These are phyloP conservation scores for Backusella tuberculispora DNA, from an alignment of 192 early-diverging fungal species.

Conservation along the genomic window DNA sequence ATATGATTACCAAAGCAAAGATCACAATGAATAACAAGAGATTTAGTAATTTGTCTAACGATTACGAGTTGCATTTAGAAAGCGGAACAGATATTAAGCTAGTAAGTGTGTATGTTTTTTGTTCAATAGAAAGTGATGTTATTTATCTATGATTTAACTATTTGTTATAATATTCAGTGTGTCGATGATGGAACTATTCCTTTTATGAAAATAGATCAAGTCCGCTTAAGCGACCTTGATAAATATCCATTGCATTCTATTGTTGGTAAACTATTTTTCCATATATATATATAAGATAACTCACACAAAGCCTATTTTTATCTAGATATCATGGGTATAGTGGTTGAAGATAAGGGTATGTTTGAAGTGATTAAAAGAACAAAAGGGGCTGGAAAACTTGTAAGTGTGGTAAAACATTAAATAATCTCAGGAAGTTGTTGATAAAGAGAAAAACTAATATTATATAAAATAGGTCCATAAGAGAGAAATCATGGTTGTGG, in stretches of 20 bases:
- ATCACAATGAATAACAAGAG: slow-evolving; percentile 86
- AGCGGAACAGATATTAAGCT: slow-evolving; percentile 60
- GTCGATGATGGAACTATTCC: slow-evolving; percentile 55
- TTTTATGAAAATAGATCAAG: slow-evolving; percentile 58
- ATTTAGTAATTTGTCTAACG: slow-evolving; percentile 79
- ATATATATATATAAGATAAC: not conserved
- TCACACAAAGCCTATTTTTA: not conserved
- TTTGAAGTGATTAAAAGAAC: slow-evolving; percentile 65
- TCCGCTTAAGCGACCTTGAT: slow-evolving; percentile 67
- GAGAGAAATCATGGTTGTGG: slow-evolving; percentile 83
- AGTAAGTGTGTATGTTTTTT: slow-evolving; percentile 36
- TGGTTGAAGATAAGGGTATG: slow-evolving; percentile 62
- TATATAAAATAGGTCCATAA: slow-evolving; percentile 62
- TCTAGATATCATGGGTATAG: slow-evolving; percentile 81
- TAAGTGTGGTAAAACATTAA: slow-evolving; percentile 32
- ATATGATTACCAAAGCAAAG: slow-evolving; percentile 79
- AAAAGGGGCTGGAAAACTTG: slow-evolving; percentile 45
- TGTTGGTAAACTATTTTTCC: slow-evolving; percentile 51
- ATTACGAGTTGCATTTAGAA: slow-evolving; percentile 92
- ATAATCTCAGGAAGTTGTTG: too few species aligned
- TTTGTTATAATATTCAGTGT: slow-evolving; percentile 48
- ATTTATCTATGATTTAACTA: not conserved
- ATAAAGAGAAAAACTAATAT: not conserved
- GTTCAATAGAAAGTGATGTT: not conserved
- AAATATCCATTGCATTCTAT: slow-evolving; percentile 69